phyloP scores from a whole-genome alignment of 805 yeast species.

The Wickerhamomyces queroliae region DNA sequence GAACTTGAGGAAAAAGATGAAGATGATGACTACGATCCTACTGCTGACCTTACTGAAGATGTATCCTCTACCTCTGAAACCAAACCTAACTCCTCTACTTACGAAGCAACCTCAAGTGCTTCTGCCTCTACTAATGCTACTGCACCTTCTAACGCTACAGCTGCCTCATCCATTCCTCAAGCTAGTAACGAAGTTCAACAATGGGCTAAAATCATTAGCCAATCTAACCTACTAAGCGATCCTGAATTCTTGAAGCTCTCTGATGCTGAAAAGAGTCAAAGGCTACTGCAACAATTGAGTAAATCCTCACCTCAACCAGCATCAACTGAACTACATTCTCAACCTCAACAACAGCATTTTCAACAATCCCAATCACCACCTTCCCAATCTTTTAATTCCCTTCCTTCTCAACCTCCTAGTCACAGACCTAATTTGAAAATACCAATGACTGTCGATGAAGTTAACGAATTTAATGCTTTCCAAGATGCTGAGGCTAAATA shows the following conservation, averaged over 20 bases:
- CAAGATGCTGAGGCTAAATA: slow-evolving; percentile 45
- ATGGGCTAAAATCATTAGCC: slow-evolving; percentile 8
- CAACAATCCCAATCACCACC: slow-evolving; percentile 17
- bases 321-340: slow-evolving; percentile 24
- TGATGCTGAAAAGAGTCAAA: slow-evolving; percentile 28
- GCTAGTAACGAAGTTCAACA: slow-evolving; percentile 14
- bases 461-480: slow-evolving; percentile 45
- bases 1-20: slow-evolving; percentile 15
- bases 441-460: slow-evolving; percentile 53
- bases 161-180: slow-evolving; percentile 9
- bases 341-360: slow-evolving; percentile 15
- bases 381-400: slow-evolving; percentile 19
- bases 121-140: slow-evolving; percentile 2
- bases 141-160: slow-evolving; percentile 1
- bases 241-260: slow-evolving; percentile 28
- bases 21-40: slow-evolving; percentile 17
- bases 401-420: slow-evolving; percentile 25
- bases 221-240: slow-evolving; percentile 22
- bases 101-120: background rate
- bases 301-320: slow-evolving; percentile 20
- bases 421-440: slow-evolving; percentile 51
- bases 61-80: slow-evolving; percentile 3
- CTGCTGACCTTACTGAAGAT: slow-evolving; percentile 11
- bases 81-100: background rate
- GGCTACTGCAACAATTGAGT: slow-evolving; percentile 29